phyloP scores from a whole-genome alignment of 257 asterid species.

The Nicotiana benthamiana region DNA sequence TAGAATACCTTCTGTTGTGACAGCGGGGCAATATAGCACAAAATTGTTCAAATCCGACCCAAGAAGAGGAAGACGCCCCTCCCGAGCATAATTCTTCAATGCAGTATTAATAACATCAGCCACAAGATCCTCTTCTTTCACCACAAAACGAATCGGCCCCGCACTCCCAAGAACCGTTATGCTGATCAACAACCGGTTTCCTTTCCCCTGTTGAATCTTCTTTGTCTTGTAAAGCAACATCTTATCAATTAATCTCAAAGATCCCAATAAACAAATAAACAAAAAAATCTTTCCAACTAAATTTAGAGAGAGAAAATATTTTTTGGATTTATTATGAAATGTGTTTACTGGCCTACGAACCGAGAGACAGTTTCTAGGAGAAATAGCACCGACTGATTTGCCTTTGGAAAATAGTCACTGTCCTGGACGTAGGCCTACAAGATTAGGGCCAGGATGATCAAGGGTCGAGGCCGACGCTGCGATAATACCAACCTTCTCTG shows the following conservation, averaged over 20 bases:
- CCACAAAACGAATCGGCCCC: slow-evolving; percentile 34
- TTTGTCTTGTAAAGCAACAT: slow-evolving; percentile 28
- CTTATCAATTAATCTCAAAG: neutral
- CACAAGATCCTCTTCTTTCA: slow-evolving; percentile 29
- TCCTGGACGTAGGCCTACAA: neutral
- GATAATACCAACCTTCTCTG: slow-evolving; percentile 39
- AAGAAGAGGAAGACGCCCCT: slow-evolving; percentile 31
- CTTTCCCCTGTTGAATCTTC: slow-evolving; percentile 28
- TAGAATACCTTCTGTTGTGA: slow-evolving; percentile 21
- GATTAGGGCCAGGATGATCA: neutral
- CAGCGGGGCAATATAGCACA: slow-evolving; percentile 24
- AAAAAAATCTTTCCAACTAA: neutral
- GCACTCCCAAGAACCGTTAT: slow-evolving; percentile 38
- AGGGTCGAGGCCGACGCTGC: slow-evolving; percentile 33
- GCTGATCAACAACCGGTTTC: slow-evolving; percentile 27
- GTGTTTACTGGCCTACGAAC: neutral
- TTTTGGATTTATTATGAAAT: neutral
- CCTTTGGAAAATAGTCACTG: too few species aligned
- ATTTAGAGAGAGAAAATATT: neutral
- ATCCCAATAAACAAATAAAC: neutral
- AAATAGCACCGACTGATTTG: too few species aligned
- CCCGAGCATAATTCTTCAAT: slow-evolving; percentile 31
- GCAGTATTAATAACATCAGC: slow-evolving; percentile 26
- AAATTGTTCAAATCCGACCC: slow-evolving; percentile 24
- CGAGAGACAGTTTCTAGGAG: neutral